These are phyloP conservation scores for Hyaloscypha bicolor DNA, from an alignment of 495 filamentous ascomycete species.

Conservation along the genomic window DNA sequence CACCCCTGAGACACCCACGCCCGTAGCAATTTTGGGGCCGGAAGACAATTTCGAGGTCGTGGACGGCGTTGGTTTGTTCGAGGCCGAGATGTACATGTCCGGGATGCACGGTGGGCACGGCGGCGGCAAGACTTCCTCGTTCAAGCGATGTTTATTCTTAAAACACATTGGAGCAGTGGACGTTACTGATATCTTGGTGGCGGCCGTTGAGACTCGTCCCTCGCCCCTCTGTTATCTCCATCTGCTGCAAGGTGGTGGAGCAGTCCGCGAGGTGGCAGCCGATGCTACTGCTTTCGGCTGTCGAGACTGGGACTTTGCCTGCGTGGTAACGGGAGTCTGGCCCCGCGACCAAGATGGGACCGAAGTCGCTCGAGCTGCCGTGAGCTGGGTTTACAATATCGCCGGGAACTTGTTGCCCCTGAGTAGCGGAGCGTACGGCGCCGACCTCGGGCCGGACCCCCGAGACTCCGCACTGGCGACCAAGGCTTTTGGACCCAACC, in stretches of 20 bases:
- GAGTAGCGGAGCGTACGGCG: constrained; percentile 57
- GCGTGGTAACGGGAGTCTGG: constrained; percentile 67
- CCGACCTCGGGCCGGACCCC: constrained; percentile 66
- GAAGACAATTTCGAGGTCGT: constrained; percentile 41
- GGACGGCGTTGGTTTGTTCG: constrained; percentile 56
- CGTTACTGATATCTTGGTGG: constrained; percentile 44
- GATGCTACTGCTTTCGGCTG: constrained; percentile 63
- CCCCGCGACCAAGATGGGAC: constrained; percentile 55
- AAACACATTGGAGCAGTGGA: constrained; percentile 48
- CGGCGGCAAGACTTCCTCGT: constrained; percentile 61
- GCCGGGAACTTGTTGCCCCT: constrained; percentile 50
- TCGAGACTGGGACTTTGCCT: constrained; percentile 66
- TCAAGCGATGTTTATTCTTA: constrained; percentile 68
- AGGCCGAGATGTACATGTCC: constrained; percentile 64
- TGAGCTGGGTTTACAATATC: constrained; percentile 61
- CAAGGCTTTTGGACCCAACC: constrained; percentile 61
- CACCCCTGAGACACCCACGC: constrained; percentile 31
- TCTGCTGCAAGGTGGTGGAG: constrained; percentile 62
- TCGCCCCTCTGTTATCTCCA: constrained; percentile 63
- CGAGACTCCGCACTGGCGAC: constrained; percentile 53
- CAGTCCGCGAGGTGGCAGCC: constrained; percentile 47
- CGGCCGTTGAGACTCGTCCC: constrained; percentile 52
- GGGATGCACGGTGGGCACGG: constrained; percentile 62
- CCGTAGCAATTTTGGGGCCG: constrained; percentile 40
- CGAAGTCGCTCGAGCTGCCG: constrained; percentile 42